Percentiles rank a stretch among this genome's conserved stretches.
Evolutionary conservation across 495 filamentous ascomycete genomes (phyloP).

Genomic region (Elaphomyces granulatus): DNA sequence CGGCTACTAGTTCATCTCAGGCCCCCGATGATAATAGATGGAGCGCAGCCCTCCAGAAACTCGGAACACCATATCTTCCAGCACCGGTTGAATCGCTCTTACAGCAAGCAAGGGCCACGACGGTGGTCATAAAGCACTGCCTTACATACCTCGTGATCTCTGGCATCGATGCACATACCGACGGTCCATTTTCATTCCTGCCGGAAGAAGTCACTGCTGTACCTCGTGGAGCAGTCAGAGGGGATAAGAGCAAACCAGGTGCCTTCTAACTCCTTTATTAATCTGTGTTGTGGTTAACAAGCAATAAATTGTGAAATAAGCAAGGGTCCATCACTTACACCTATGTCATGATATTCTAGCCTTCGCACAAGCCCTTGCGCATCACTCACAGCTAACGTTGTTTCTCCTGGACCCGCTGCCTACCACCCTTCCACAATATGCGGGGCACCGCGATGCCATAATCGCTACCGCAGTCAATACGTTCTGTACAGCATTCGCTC

Average conservation of each 20-base stretch:
- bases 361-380: neutral
- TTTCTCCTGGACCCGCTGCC: neutral
- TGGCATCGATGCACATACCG: neutral
- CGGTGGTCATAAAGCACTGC: neutral
- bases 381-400: neutral
- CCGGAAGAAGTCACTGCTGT: neutral
- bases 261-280: too few relatives aligned
- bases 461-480: neutral
- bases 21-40: neutral
- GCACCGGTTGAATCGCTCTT: neutral
- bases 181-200: neutral
- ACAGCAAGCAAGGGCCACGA: neutral
- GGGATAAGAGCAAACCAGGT: neutral
- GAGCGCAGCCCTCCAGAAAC: neutral
- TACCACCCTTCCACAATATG: neutral
- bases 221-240: neutral
- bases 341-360: too few relatives aligned
- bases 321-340: too few relatives aligned
- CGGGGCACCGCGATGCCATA: neutral
- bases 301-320: too few relatives aligned
- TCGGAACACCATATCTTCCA: neutral
- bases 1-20: neutral
- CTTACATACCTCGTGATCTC: neutral
- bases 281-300: too few relatives aligned
- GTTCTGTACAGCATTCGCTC: neutral